Evolutionary conservation across 1,284 basidiomycete genomes (phyloP).

Genomic region (Trichosporon faecale): DNA sequence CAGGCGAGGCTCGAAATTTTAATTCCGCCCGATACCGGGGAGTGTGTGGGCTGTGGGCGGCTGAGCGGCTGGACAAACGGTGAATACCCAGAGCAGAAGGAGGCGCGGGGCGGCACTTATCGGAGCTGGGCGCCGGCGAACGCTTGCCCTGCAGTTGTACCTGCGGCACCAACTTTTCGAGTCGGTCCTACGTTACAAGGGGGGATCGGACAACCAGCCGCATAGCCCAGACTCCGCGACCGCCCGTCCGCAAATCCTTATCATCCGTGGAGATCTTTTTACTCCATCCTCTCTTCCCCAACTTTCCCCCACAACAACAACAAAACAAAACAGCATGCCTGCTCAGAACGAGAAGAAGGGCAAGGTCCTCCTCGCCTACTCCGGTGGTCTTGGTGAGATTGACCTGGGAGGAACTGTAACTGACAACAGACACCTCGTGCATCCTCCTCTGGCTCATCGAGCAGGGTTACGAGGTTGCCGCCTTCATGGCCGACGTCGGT

Average conservation of each 20-base stretch:
- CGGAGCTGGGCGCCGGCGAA: neutral
- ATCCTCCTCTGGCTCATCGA: constrained; percentile 65
- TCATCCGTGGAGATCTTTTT: constrained; percentile 1
- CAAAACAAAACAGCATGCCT: constrained; percentile 21
- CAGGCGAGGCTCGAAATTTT: neutral
- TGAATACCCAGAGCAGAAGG: neutral
- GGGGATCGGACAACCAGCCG: neutral
- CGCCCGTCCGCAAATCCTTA: constrained; percentile 2
- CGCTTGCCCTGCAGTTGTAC: neutral
- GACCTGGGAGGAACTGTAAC: neutral
- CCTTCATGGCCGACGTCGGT: constrained; percentile 98
- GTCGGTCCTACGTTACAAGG: constrained; percentile 1
- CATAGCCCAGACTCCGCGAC: neutral
- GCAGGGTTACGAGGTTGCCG: constrained; percentile 88
- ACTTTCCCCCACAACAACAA: neutral
- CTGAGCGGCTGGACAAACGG: neutral
- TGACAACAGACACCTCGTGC: constrained; percentile 74
- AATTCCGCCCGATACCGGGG: neutral
- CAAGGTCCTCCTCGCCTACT: constrained; percentile 69
- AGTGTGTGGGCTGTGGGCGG: neutral
- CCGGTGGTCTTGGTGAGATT: constrained; percentile 87
- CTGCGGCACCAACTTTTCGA: constrained; percentile 10
- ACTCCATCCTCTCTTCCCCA: neutral
- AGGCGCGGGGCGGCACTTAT: constrained; percentile 9
- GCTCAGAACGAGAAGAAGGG: constrained; percentile 48